phyloP scores from a whole-genome alignment of 441 rosid species.

The Pelargonium myrrhifolium region DNA sequence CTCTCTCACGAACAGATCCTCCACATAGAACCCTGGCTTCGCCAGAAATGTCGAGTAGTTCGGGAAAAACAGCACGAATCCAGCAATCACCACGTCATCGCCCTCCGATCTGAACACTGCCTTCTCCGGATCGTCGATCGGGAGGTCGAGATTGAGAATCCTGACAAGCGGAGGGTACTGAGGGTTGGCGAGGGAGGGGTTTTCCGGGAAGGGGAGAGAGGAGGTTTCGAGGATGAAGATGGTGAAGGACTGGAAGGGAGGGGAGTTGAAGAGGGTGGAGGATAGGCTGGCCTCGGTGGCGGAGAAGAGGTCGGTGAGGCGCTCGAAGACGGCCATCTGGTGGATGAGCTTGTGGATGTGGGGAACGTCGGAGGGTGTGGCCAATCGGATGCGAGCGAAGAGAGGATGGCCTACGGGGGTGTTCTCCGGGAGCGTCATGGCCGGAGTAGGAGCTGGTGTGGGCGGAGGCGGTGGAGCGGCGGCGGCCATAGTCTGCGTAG shows the following conservation, averaged over 20 bases:
- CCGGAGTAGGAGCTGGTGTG: conserved; percentile 44
- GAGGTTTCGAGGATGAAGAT: conserved; percentile 79
- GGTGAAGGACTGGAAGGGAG: conserved; percentile 77
- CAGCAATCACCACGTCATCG: conserved; percentile 44
- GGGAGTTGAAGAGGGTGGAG: conserved; percentile 58
- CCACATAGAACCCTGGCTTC: conserved; percentile 72
- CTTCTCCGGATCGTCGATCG: conserved; percentile 47
- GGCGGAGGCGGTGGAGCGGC: conserved; percentile 93
- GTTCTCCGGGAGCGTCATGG: conserved; percentile 35
- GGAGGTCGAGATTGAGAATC: conserved; percentile 38
- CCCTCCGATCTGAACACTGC: conserved; percentile 32
- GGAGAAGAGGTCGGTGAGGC: conserved; percentile 49
- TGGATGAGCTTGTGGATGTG: conserved; percentile 77
- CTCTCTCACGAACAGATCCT: conserved; percentile 76
- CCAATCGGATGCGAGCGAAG: conserved; percentile 81
- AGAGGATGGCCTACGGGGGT: conserved; percentile 40
- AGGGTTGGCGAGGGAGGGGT: conserved; percentile 17
- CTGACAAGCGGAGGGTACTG: conserved; percentile 24
- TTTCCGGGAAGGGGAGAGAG: conserved; percentile 33
- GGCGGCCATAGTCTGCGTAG: conserved; percentile 69
- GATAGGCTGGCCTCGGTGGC: conserved; percentile 74
- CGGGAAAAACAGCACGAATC: conserved; percentile 78
- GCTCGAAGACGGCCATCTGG: conserved; percentile 85
- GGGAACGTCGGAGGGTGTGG: conserved; percentile 62
- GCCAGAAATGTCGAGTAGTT: conserved; percentile 58